A percentile compares a stretch with the other conserved stretches of the same genome.
phyloP scores from a whole-genome alignment of 1,284 basidiomycete genomes.

The Coriolopsis trogii region DNA sequence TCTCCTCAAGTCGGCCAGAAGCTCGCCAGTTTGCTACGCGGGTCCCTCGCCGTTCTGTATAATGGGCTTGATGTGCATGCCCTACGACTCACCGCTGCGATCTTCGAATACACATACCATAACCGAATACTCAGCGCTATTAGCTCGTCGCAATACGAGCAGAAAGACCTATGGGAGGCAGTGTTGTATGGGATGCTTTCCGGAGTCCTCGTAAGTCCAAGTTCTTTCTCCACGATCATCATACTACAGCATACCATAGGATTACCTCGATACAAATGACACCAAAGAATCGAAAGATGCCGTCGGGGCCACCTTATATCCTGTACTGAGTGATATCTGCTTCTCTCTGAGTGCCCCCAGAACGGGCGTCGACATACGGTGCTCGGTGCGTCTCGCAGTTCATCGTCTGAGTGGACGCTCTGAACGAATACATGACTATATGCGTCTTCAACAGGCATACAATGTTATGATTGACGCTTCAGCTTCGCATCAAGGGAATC shows the following conservation, averaged over 20 bases:
- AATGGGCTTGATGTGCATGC: conserved; percentile 24
- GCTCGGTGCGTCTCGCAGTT: conserved; percentile 27
- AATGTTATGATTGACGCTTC: conserved; percentile 35
- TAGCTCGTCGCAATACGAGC: conserved; percentile 22
- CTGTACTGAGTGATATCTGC: conserved; percentile 33
- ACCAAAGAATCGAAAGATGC: conserved; percentile 27
- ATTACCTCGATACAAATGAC: conserved; percentile 28
- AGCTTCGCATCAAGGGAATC: conserved; percentile 31
- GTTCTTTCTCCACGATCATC: not conserved
- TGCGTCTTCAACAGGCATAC: conserved; percentile 32
- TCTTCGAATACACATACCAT: conserved; percentile 32
- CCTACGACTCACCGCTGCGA: conserved; percentile 31
- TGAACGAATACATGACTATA: conserved; percentile 4
- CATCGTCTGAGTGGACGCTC: not conserved
- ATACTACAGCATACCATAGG: conserved; percentile 17
- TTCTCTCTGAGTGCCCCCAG: conserved; percentile 33
- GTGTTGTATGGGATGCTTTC: conserved; percentile 33
- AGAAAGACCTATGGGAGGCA: conserved; percentile 32
- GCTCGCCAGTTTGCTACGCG: conserved; percentile 29
- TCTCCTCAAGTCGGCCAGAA: conserved; percentile 22
- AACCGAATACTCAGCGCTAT: conserved; percentile 31
- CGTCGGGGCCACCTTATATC: conserved; percentile 32
- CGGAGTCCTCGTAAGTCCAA: conserved; percentile 35
- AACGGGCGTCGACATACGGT: conserved; percentile 33
- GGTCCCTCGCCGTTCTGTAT: conserved; percentile 33